Conservation (phyloP, 257 asterid genomes). For the Ophiorrhiza pumila region DNA sequence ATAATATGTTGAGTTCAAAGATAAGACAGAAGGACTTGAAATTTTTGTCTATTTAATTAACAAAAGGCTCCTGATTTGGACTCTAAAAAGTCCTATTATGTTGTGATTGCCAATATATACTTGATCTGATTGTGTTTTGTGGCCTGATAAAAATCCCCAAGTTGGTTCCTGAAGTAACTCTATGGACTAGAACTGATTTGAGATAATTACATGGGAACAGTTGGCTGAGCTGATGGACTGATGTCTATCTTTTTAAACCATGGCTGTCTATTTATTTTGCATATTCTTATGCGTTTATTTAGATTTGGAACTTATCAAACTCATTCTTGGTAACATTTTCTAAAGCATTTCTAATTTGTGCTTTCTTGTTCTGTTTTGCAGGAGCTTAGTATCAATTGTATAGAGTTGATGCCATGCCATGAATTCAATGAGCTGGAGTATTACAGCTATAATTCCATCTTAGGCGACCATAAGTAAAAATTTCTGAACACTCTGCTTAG, state of each 20-base stretch:
- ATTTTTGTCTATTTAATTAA: neutral
- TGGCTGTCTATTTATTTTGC: neutral
- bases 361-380: slow-evolving; percentile 34
- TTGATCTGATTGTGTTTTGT: neutral
- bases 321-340: neutral
- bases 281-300: neutral
- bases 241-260: no score
- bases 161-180: neutral
- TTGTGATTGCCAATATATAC: neutral
- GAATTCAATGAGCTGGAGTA: slow-evolving; percentile 97
- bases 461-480: slow-evolving; percentile 88
- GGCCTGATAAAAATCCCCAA: neutral
- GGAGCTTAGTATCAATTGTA: slow-evolving; percentile 97
- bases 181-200: neutral
- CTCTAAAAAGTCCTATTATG: neutral
- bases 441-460: slow-evolving; percentile 79
- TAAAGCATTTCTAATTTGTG: neutral
- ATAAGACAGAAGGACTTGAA: neutral
- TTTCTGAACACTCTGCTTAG: slow-evolving; percentile 10
- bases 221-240: no score
- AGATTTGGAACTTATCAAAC: neutral
- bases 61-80: neutral
- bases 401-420: slow-evolving; percentile 99
- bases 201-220: neutral
- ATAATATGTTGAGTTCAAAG: neutral